phyloP scores from a whole-genome alignment of 176 grass and related monocot genomes.

The Phragmites australis region DNA sequence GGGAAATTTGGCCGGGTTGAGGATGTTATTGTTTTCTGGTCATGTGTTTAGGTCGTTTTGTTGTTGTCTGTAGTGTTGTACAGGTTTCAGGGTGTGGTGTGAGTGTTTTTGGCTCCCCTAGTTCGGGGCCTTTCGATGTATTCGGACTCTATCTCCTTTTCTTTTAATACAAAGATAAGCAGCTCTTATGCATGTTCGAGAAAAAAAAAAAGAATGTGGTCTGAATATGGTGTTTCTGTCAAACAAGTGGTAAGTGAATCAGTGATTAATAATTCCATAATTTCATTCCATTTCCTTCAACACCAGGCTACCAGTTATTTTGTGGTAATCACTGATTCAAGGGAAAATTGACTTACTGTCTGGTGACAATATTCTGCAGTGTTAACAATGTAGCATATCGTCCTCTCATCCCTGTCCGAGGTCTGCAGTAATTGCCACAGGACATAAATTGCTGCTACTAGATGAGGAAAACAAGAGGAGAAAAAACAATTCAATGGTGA shows the following conservation, averaged over 20 bases:
- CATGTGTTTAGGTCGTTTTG: no score
- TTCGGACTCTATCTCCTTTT: no score
- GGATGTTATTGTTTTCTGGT: no score
- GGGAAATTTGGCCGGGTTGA: no score
- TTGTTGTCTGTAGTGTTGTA: no score
- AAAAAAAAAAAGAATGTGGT: no score
- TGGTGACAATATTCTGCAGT: conserved; percentile 99
- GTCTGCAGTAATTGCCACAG: conserved; percentile 61
- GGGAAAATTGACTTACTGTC: conserved; percentile 62
- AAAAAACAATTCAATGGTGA: not conserved
- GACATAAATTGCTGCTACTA: conserved; percentile 37
- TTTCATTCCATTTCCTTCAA: conserved; percentile 30
- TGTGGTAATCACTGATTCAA: conserved; percentile 26
- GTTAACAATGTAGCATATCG: conserved; percentile 97
- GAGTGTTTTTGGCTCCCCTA: no score
- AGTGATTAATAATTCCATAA: not conserved
- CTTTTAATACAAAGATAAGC: no score
- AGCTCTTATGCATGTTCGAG: no score
- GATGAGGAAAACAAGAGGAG: conserved; percentile 14
- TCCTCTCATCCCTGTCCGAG: conserved; percentile 93
- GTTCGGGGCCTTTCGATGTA: no score
- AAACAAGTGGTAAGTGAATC: not conserved
- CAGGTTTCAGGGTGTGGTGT: no score
- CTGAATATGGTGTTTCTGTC: conserved; percentile 10
- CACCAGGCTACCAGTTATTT: not conserved